Percentiles rank a stretch among this genome's conserved stretches.
Conservation (phyloP, 177 flowering plant species). For the Telopea speciosissima region DNA sequence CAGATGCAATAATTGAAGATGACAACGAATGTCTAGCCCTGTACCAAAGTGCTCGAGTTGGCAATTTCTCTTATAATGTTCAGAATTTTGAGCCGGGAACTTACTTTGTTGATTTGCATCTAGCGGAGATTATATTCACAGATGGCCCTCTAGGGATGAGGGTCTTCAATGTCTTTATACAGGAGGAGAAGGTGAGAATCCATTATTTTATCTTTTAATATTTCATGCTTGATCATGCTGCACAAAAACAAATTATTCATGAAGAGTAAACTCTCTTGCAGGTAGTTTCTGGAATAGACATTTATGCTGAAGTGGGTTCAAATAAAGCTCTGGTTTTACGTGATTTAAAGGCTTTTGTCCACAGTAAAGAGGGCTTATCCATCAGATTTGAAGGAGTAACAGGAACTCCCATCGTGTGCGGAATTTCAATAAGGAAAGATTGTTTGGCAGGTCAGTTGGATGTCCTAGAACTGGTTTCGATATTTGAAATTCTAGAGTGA, state of each 20-base stretch:
- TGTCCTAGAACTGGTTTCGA: background rate
- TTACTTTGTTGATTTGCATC: slow-evolving; percentile 82
- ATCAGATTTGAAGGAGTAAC: slow-evolving; percentile 54
- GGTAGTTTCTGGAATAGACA: slow-evolving; percentile 45
- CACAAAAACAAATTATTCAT: background rate
- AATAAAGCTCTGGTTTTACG: slow-evolving; percentile 44
- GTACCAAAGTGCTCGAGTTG: slow-evolving; percentile 71
- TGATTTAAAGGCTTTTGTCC: slow-evolving; percentile 32
- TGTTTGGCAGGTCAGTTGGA: slow-evolving; percentile 25
- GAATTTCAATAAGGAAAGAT: slow-evolving; percentile 45
- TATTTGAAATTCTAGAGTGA: background rate
- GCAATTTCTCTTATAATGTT: slow-evolving; percentile 59
- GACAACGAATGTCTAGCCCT: slow-evolving; percentile 63
- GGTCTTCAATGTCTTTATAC: slow-evolving; percentile 76
- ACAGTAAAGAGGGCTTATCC: slow-evolving; percentile 31
- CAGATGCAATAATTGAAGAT: slow-evolving; percentile 47
- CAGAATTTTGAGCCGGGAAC: slow-evolving; percentile 56
- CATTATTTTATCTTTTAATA: background rate
- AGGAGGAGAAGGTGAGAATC: slow-evolving; percentile 78
- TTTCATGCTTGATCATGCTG: background rate
- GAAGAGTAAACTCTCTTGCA: slow-evolving; percentile 20
- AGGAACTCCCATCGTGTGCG: slow-evolving; percentile 48
- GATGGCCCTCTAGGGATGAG: slow-evolving; percentile 92
- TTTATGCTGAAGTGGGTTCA: slow-evolving; percentile 52
- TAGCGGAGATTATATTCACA: slow-evolving; percentile 72